Evolutionary conservation across 2,329 filamentous ascomycete genomes (phyloP), one percentile per base, ranked within the genome.

Genomic region (Alternaria conjuncta): DNA sequence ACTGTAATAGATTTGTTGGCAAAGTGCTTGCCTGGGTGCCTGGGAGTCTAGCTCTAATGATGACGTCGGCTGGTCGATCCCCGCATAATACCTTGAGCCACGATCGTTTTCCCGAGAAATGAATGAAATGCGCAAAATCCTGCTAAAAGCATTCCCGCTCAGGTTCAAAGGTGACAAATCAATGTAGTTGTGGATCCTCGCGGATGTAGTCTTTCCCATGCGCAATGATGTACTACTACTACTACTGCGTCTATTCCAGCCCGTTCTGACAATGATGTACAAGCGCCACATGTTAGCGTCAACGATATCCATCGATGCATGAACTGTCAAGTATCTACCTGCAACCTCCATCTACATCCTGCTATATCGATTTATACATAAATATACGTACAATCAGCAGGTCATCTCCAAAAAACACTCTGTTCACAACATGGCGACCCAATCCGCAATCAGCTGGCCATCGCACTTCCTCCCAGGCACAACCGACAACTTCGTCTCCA

Each of bases 401-500:
- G 18, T 2, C 9, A 30, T 30, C 28, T 30, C 11, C 11, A 30
- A 4, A 50, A 9, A 30, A 3, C 1, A 26, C 25, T n/a, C 4
- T 41, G 9, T 4, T 26, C 18, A 18, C 4, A 53, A 51, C 18
- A 66, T 66, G 61, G 28, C 60, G 4, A 64, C 62, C 4, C 65
- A 64, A 68, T 71, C 74, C 13, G 68, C 75, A 59, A 79, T 79
- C 60, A 64, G 72, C 61, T 79, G 76, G 75, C 77, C 78, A 18
- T 10, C 50, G 2, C 64, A 70, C 36, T 79, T 71, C 63, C 63
- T 75, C n/a, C 78, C 78, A 0, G 78, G 78, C 25, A 80, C 74
- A 41, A 80, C 78, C 18, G 75, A 79, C 67, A 79, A 80, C 66
- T 80, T 75, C 60, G 71, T 79, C 47, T 70, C 71, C 54, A 80